Base-by-base conservation (phyloP, 2,329 filamentous ascomycete species). In the Ceratocystis destructans region DNA sequence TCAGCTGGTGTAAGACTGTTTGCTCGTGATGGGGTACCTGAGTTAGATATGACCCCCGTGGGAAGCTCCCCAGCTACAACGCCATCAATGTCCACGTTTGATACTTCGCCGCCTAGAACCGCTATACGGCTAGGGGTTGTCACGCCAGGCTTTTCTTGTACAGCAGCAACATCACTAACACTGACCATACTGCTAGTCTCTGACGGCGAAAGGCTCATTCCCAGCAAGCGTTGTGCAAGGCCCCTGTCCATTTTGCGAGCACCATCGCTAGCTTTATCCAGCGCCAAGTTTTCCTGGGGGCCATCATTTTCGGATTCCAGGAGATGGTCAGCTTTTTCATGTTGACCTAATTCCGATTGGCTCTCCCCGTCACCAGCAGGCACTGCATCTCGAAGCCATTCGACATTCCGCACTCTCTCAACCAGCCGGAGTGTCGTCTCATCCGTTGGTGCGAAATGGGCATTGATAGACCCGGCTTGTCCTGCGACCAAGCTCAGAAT, bases 131-230 rank as follows among this genome's bases (percentile, higher is more conserved):
- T 90, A 5, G 89, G 90, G 20, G 90, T 91, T 71, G 91, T 86
- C 25, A 93, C 84, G 0, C 88, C 90, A 0, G 90, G 90, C 74
- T 89, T 91, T 75, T 93, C 90, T 73, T 82, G 89, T 57, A 91
- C 87, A 10, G 84, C 83, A 5, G 90, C 90, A 53, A 96, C 84
- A 71, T 94, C 88, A 44, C 84, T 79, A 61, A 94, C 87, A 72
- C 88, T 92, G 70, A 90, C 78, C 71, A 81, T 85, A 73, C 90
- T 95, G 61, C 83, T 83, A n/a, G 82, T 82, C 64, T 88, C 83
- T 1, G 77, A 76, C 1, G 83, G 79, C 1, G 84, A 83, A 2
- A 93, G 78, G 68, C 85, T 88, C 75, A 92, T 90, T 8, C 88
- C 88, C 2, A 91, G 75, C 33, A 87, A 75, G 70, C 84, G 86